Percentiles rank a stretch among this genome's conserved stretches.
These are phyloP conservation scores for Apiospora pterosperma DNA, from an alignment of 2,329 filamentous ascomycete species.

Conservation along the genomic window DNA sequence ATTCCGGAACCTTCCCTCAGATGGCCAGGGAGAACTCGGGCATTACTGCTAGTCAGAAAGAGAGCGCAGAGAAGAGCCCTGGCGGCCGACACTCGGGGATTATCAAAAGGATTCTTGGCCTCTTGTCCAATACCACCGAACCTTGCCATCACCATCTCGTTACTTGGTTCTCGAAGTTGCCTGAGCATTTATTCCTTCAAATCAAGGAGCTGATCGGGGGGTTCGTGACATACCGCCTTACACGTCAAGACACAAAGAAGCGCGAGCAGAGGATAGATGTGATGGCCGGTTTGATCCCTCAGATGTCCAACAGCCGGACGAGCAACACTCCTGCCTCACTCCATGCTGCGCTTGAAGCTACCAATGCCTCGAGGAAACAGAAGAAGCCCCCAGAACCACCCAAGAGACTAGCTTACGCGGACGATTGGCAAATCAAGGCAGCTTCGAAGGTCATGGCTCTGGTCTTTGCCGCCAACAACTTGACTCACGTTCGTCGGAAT, in stretches of 20 bases:
- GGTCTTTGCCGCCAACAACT: conserved; percentile 77
- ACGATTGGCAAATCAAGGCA: conserved; percentile 88
- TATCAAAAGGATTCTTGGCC: conserved; percentile 77
- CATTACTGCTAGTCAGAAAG: not conserved
- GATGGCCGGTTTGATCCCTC: conserved; percentile 68
- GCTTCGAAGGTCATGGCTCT: conserved; percentile 77
- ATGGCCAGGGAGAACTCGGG: not conserved
- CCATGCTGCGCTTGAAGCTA: conserved; percentile 68
- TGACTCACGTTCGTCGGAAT: conserved; percentile 33
- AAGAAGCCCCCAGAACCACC: conserved; percentile 50
- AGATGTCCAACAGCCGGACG: conserved; percentile 62
- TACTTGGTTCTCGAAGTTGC: conserved; percentile 72
- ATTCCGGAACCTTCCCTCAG: conserved; percentile 12
- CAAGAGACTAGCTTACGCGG: conserved; percentile 58
- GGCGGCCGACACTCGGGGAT: conserved; percentile 76
- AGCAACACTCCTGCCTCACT: conserved; percentile 63
- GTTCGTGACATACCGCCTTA: conserved; percentile 79
- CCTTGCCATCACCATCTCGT: conserved; percentile 76
- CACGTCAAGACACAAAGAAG: conserved; percentile 66
- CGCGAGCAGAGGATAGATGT: conserved; percentile 57
- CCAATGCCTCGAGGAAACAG: conserved; percentile 47
- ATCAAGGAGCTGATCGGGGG: conserved; percentile 74
- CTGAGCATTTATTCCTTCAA: conserved; percentile 63
- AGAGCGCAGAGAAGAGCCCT: conserved; percentile 26
- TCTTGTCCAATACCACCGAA: conserved; percentile 72